Base-by-base conservation (phyloP, 495 filamentous ascomycete genomes). In the Talaromyces trachyspermus region DNA sequence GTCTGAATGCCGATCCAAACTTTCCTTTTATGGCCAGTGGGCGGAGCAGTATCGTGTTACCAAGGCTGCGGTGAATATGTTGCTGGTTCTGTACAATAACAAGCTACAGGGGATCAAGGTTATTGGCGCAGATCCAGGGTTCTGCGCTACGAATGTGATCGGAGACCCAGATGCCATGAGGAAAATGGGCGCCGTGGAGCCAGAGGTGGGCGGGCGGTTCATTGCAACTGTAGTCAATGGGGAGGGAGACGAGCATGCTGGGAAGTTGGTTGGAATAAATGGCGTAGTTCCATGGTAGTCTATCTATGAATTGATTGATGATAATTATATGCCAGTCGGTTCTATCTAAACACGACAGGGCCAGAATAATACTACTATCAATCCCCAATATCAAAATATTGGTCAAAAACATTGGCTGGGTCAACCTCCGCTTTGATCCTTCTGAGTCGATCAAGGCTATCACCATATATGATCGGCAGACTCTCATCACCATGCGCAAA, bases 21-120 rank as follows among this genome's bases (percentile, higher is more conserved):
- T 49, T 50, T 12, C 30, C 43, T 0, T 49, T 26, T 59, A 61
- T 33, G 30, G 49, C 15, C 23, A 42, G 3, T 22, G 55, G 0
- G 55, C 33, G 20, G 51, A 57, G 25, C 50, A 56, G 33, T 70
- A 71, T 36, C 56, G 67, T 3, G 54, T 57, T 35, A 69, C 62
- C 48, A 72, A 72, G 53, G 63, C 69, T 24, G 69, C 69, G 8
- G 7, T 71, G 40, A 64, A 69, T 35, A 69, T 69, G 68, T 35
- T 64, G 35, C 59, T 50, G 26, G 47, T 55, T 14, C 18, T 46
- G 32, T 58, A 55, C 40, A 17, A 18, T 37, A 43, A 20, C 4
- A 24, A 39, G 19, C 44, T 52, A 17, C 48, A 55, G 36, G 49
- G 48, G n/a, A 37, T 57, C 37, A 47, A 50, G 26, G 48, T 54